Percentiles rank a stretch among this genome's conserved stretches.
These are phyloP conservation scores for Penicillium sp. DNA, from an alignment of 2,329 filamentous ascomycete species.

Conservation along the genomic window DNA sequence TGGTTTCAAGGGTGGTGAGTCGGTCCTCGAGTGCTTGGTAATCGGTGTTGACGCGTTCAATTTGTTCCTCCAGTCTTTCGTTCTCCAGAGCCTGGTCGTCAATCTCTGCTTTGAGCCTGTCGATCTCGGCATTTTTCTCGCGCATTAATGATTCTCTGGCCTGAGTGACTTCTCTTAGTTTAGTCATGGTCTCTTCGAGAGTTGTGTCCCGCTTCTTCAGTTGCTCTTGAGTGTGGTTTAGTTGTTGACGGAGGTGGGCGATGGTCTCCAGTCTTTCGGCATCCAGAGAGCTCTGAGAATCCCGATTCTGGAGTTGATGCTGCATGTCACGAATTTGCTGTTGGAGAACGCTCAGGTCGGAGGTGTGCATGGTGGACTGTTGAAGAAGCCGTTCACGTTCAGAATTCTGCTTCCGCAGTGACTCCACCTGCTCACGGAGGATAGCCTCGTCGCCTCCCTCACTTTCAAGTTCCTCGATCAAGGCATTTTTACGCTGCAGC, in stretches of 20 bases:
- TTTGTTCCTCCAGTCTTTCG: slow-evolving; percentile 33
- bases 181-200: slow-evolving; percentile 32
- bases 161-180: slow-evolving; percentile 31
- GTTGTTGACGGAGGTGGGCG: slow-evolving; percentile 31
- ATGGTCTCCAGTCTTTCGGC: slow-evolving; percentile 32
- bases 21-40: slow-evolving; percentile 34
- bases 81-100: slow-evolving; percentile 34
- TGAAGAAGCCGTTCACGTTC: slow-evolving; percentile 24
- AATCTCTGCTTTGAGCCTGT: slow-evolving; percentile 33
- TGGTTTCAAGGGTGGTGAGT: slow-evolving; percentile 33
- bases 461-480: slow-evolving; percentile 27
- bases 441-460: slow-evolving; percentile 21
- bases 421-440: slow-evolving; percentile 30
- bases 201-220: slow-evolving; percentile 33
- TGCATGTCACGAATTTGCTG: slow-evolving; percentile 33
- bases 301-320: slow-evolving; percentile 27
- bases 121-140: slow-evolving; percentile 37
- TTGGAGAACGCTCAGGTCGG: slow-evolving; percentile 26
- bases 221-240: slow-evolving; percentile 32
- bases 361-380: slow-evolving; percentile 19
- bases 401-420: slow-evolving; percentile 27
- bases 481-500: slow-evolving; percentile 30
- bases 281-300: slow-evolving; percentile 21
- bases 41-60: slow-evolving; percentile 32
- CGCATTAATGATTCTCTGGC: slow-evolving; percentile 33